Evolutionary conservation across 2,329 filamentous ascomycete species (phyloP), one percentile per base, ranked within the genome.

Genomic region (Cadophora luteo-olivacea): DNA sequence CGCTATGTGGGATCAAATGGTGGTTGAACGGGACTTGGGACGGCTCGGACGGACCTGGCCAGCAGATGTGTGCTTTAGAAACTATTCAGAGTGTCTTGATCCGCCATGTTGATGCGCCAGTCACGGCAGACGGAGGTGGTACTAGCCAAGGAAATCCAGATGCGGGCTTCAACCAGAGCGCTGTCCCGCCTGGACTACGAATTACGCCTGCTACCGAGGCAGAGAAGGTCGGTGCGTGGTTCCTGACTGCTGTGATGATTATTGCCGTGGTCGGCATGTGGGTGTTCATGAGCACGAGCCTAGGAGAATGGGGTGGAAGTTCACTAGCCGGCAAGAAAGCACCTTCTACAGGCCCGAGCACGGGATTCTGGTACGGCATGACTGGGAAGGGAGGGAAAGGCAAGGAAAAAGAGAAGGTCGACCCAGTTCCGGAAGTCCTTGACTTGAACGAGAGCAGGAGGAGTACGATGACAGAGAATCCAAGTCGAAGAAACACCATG

Each of bases 11-110:
- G 5, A 77, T 88, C 60, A 85, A 84, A 69, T 91, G 89, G 87
- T 84, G 84, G 62, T 81, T 84, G 64, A 81, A 80, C 48, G 82
- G 79, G 0, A 80, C 79, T 9, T 91, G 85, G 79, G 88, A 91
- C 75, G 86, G 87, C 29, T 82, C 82, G 1, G 84, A 82, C 7
- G 90, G 89, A 7, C 85, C 91, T 4, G 90, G 90, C 4, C 89
- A 92, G 77, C 89, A 92, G 78, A 92, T 92, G 90, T 83, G 86
- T 1, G 89, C 87, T 3, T 81, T 92, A 77, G 89, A 92, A 74
- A 83, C 91, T 11, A 84, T 91, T 7, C 83, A 92, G 33, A 83
- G 84, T 25, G 88, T 86, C 71, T 81, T 89, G 77, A 84, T 90
- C 61, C 73, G 82, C 38, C 69, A 82, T 2, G 48, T 58, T 14